These are phyloP conservation scores for Candida insectalens DNA, from an alignment of 805 yeast species.

Conservation along the genomic window DNA sequence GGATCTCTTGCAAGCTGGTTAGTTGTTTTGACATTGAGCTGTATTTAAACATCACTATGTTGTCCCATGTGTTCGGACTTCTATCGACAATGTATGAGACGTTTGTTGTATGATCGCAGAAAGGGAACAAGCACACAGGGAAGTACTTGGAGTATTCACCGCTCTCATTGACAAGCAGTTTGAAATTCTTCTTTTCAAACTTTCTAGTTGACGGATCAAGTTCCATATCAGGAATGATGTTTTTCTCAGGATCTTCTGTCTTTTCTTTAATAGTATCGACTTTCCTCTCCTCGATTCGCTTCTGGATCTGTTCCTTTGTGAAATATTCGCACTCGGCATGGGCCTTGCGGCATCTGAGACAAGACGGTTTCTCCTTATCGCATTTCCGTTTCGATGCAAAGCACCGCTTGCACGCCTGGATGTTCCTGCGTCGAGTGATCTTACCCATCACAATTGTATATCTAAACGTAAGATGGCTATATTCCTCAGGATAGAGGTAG, in stretches of 20 bases:
- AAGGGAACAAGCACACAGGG: conserved; percentile 13
- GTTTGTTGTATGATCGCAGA: conserved; percentile 11
- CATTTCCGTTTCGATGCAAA: background rate
- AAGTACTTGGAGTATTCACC: conserved; percentile 17
- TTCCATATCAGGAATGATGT: background rate
- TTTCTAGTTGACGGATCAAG: conserved; percentile 1
- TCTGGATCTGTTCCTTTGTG: background rate
- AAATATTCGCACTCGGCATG: background rate
- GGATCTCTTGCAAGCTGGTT: background rate
- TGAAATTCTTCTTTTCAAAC: conserved; percentile 13
- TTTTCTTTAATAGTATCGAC: conserved; percentile 5
- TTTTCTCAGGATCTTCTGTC: background rate
- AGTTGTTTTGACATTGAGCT: background rate
- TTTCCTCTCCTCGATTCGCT: conserved; percentile 6
- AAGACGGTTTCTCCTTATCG: background rate
- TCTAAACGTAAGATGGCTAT: too few relatives aligned
- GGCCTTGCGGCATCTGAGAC: background rate
- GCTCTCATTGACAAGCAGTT: conserved; percentile 12
- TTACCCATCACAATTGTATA: too few relatives aligned
- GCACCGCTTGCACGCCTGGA: background rate
- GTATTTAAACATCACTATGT: background rate
- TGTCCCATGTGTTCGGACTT: background rate
- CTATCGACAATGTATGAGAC: conserved; percentile 9
- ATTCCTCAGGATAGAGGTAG: too few relatives aligned
- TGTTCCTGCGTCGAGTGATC: background rate